Base-by-base conservation (phyloP, 2,329 filamentous ascomycete species). In the Colletotrichum eleusines region DNA sequence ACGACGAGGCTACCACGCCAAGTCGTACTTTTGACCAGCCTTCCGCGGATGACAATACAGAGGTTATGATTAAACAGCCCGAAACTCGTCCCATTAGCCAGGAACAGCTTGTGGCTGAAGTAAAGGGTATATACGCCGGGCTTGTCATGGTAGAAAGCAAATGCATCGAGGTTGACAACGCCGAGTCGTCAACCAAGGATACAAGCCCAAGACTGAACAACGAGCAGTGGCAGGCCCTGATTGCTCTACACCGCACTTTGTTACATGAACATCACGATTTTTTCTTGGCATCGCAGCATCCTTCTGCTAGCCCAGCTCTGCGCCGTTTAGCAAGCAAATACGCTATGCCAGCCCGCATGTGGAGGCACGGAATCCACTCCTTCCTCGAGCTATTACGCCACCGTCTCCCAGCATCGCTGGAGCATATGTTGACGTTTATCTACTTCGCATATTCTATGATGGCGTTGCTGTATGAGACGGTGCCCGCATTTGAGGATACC, bases 391-490 rank as follows among this genome's bases (percentile, higher is more conserved):
- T n/a, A n/a, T n/a, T n/a, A n/a, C n/a, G n/a, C n/a, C n/a, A n/a
- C n/a, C n/a, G n/a, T n/a, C n/a, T n/a, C n/a, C n/a, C n/a, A n/a
- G n/a, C n/a, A n/a, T n/a, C n/a, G n/a, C n/a, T n/a, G n/a, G n/a
- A n/a, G n/a, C n/a, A n/a, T n/a, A n/a, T n/a, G n/a, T n/a, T n/a
- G n/a, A n/a, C n/a, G n/a, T n/a, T n/a, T n/a, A n/a, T n/a, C 0
- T 97, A 97, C 73, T 81, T 95, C 20, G 92, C 94, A 0, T 98
- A 98, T 74, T 92, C 92, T 2, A 97, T 97, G 89, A 94, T 98
- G 88, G 92, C 93, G 0, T 80, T 98, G 0, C 81, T 98, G 0
- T 92, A 94, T 70, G 95, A 98, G 76, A 97, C 93, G 0, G 93
- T 97, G 0, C 90, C 92, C 0, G 86, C 88, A 0, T 98, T 97